These are phyloP conservation scores for Solanum ossicruentum DNA, from an alignment of 257 asterid species.

Conservation along the genomic window DNA sequence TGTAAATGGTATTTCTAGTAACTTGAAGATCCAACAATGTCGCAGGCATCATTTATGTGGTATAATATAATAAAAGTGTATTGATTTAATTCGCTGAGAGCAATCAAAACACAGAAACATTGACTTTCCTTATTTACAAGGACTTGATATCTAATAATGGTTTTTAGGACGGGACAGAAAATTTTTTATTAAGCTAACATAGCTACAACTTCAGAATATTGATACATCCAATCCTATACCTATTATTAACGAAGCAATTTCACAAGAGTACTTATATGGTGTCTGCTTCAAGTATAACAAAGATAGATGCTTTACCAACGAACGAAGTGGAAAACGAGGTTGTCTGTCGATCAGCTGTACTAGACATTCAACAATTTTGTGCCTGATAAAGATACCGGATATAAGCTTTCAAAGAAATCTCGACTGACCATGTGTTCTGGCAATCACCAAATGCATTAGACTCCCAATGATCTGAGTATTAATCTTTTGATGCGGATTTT, in stretches of 20 bases:
- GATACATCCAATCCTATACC: slow-evolving; percentile 3
- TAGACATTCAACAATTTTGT: background rate
- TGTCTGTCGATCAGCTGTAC: background rate
- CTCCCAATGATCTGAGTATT: background rate
- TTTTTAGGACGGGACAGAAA: background rate
- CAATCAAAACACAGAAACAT: background rate
- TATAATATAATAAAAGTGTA: background rate
- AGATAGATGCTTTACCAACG: background rate
- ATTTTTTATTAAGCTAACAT: background rate
- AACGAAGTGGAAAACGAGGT: background rate
- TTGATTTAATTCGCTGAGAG: background rate
- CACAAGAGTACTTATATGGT: slow-evolving; percentile 1
- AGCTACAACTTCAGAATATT: background rate
- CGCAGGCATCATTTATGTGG: background rate
- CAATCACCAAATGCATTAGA: background rate
- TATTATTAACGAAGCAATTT: slow-evolving; percentile 1
- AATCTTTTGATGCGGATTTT: background rate
- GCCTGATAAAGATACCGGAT: background rate
- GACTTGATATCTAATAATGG: background rate
- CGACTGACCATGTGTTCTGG: background rate
- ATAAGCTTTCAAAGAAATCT: background rate
- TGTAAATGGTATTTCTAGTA: background rate
- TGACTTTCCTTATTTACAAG: background rate
- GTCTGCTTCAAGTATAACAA: background rate
- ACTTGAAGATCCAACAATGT: background rate